Evolutionary conservation across 345 rosid genomes (phyloP).

Genomic region (Gossypium herbaceum): DNA sequence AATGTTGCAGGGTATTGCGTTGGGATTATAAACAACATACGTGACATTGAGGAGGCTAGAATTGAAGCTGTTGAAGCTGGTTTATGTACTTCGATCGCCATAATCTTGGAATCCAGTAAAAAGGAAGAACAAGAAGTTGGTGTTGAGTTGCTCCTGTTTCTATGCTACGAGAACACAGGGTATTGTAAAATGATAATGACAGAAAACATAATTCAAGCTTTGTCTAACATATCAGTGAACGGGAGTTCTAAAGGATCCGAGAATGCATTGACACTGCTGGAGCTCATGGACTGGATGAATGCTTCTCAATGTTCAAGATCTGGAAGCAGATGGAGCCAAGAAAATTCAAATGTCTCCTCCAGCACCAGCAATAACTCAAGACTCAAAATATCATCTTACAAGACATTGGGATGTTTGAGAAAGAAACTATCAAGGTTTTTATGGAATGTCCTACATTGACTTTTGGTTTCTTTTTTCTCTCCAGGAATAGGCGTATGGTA

Average conservation of each 20-base stretch:
- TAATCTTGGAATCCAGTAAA: constrained; percentile 25
- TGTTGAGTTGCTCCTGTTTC: constrained; percentile 21
- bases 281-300: constrained; percentile 12
- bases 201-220: constrained; percentile 13
- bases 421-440: constrained; percentile 19
- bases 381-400: constrained; percentile 7
- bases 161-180: constrained; percentile 16
- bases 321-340: background rate
- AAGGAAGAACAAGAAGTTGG: constrained; percentile 29
- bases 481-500: background rate
- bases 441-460: background rate
- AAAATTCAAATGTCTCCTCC: background rate
- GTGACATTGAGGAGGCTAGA: constrained; percentile 27
- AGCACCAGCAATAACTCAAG: background rate
- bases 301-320: constrained; percentile 1
- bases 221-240: constrained; percentile 16
- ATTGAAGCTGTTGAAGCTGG: constrained; percentile 23
- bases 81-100: constrained; percentile 22
- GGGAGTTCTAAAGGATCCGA: constrained; percentile 22
- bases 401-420: constrained; percentile 15
- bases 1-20: constrained; percentile 29
- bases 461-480: background rate
- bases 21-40: constrained; percentile 22
- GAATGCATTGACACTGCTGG: constrained; percentile 20
- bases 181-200: constrained; percentile 17